A percentile compares a stretch with the other conserved stretches of the same genome.
Conservation (phyloP, 345 rosid genomes). For the Streptanthus diversifolius region DNA sequence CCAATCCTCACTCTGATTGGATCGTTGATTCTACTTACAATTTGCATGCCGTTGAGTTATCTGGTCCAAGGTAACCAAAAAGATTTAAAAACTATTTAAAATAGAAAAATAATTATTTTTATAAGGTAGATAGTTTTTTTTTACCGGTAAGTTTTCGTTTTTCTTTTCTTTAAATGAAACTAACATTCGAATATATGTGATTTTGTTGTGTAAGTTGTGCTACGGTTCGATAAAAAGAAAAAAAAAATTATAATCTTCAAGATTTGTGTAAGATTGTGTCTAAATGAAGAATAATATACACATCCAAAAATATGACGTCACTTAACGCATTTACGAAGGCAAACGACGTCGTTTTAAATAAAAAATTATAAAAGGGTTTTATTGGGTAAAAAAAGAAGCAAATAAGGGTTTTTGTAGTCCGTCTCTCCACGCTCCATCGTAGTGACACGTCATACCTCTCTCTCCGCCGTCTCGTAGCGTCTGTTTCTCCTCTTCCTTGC, state of each 20-base stretch:
- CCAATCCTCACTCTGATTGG: constrained; percentile 81
- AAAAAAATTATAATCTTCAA: background rate
- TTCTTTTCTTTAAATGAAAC: background rate
- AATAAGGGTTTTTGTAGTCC: background rate
- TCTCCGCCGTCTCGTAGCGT: constrained; percentile 20
- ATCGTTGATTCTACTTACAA: constrained; percentile 85
- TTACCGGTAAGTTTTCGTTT: background rate
- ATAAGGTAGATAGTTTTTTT: constrained; percentile 2
- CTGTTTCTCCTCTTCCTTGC: background rate
- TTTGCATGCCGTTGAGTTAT: constrained; percentile 86
- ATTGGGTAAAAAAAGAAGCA: background rate
- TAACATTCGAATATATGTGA: background rate
- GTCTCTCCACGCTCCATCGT: background rate
- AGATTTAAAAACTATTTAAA: background rate
- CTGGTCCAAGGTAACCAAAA: constrained; percentile 71
- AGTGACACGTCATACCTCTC: constrained; percentile 19
- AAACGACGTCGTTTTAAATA: background rate
- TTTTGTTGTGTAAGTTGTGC: constrained; percentile 9
- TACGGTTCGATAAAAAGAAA: background rate
- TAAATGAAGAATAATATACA: background rate
- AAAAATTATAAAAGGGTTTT: background rate
- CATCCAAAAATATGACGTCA: background rate
- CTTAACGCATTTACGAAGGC: background rate
- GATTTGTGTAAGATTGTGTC: background rate
- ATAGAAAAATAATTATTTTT: background rate